phyloP scores from a whole-genome alignment of 2,329 filamentous ascomycete genomes.

The Neurospora sp. region DNA sequence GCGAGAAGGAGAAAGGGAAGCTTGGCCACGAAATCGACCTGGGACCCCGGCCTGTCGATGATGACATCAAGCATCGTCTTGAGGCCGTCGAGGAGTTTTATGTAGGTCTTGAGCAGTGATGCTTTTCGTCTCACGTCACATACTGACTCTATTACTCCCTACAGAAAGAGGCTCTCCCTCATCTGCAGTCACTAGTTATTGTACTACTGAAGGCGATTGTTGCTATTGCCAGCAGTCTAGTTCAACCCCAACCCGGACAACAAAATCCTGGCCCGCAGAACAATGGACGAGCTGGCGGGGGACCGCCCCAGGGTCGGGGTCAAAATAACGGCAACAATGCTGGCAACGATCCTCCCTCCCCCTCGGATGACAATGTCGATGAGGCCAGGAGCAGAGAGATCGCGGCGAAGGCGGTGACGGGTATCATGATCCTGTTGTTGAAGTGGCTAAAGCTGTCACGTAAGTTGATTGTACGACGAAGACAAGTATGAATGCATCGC shows the following conservation, averaged over 20 bases:
- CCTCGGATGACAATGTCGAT: conserved; percentile 67
- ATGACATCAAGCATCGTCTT: conserved; percentile 54
- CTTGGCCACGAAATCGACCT: conserved; percentile 32
- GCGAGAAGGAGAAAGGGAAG: conserved; percentile 25
- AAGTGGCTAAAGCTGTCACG: conserved; percentile 97
- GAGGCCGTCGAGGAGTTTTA: conserved; percentile 75
- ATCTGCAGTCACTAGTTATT: conserved; percentile 86
- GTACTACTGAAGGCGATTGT: conserved; percentile 84
- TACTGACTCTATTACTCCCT: conserved; percentile 15
- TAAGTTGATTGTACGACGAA: conserved; percentile 37
- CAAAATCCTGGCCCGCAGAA: conserved; percentile 28
- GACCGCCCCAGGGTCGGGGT: conserved; percentile 21
- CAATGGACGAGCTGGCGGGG: conserved; percentile 31
- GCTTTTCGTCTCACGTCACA: background rate
- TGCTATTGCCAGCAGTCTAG: conserved; percentile 76
- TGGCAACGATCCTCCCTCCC: conserved; percentile 32
- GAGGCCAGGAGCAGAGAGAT: conserved; percentile 76
- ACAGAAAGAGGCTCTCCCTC: conserved; percentile 65
- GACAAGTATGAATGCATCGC: background rate
- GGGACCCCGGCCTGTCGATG: conserved; percentile 41
- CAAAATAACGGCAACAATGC: conserved; percentile 23
- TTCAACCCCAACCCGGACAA: conserved; percentile 45
- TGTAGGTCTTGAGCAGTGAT: conserved; percentile 43
- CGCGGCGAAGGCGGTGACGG: conserved; percentile 83
- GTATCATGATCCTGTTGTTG: conserved; percentile 71